Base-by-base conservation (phyloP, 495 filamentous ascomycete genomes). In the Annulohypoxylon bovei region DNA sequence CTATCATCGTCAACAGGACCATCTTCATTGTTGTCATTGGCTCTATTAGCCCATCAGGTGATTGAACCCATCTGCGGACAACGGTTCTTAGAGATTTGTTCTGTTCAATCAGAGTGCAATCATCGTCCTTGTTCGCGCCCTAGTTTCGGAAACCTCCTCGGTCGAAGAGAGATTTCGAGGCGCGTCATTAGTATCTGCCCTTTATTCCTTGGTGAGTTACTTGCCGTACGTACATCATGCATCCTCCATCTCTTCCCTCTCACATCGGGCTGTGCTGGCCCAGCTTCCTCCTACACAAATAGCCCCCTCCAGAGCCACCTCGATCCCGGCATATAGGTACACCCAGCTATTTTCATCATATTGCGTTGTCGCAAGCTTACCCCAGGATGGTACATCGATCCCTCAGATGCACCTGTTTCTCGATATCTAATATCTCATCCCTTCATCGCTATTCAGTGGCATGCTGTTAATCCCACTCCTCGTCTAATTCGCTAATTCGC, bases 41-140 rank as follows among this genome's bases (percentile, higher is more conserved):
- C 74, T 76, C 61, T 76, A 57, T 61, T 68, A 52, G 63, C 60
- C 70, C 64, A 78, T 85, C 83, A 83, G 82, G 82, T 85, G 83
- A 85, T 82, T 80, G 67, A 74, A 65, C 40, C 71, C 65, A 63
- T 71, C 83, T 85, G 83, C 83, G 82, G 83, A 83, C 67, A 63
- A 75, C 78, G 74, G 80, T 81, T 81, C 72, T 72, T 65, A 65
- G 74, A 76, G 65, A 67, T 72, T 73, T 59, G 57, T 61, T 71
- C 63, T 75, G 75, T 58, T 80, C 80, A 81, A 82, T 82, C 77
- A 73, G 75, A 72, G 71, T 70, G 25, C 63, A 57, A 67, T 71
- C 35, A 39, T 54, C 39, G 28, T 63, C 65, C 70, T 66, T 59
- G 47, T 53, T 42, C 39, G 16, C 44, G 69, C 55, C 55, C 55